Base-by-base conservation (phyloP, 2,329 filamentous ascomycete species). In the Fusarium sp. region DNA sequence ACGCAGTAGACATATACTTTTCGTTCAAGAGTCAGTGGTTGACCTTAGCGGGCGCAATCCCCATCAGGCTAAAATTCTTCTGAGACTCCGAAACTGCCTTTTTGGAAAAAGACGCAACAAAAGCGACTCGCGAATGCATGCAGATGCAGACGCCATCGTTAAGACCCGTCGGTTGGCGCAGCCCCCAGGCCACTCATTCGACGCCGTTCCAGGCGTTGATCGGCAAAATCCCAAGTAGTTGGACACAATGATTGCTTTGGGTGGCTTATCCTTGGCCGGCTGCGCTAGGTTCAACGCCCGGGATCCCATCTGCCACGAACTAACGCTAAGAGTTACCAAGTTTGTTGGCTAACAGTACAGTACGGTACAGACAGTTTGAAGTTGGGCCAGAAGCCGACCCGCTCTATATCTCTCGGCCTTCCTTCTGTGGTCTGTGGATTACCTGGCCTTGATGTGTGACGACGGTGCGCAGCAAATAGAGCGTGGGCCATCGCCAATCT, bases 171-270 rank as follows among this genome's bases (percentile, higher is more conserved):
- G 59, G 52, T 49, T 36, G 61, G 65, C 57, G 53, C 65, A 50
- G 55, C 50, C 20, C 49, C 40, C 53, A 40, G 30, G 30, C 47
- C 55, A 30, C 62, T 61, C 56, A 69, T 73, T 74, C 62, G 60
- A 36, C 34, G 34, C n/a, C 50, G 44, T 69, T 72, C 62, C 60
- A 47, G 67, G 66, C 67, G 72, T 46, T 71, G 71, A 71, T 72
- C 71, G 57, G 50, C 61, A 38, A 65, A 37, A 40, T 69, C 57
- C 63, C 61, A 69, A 64, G 54, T 41, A 65, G 49, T 54, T 65
- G 67, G 67, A 57, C 49, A 28, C 47, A 51, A 51, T 20, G 50
- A 65, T 70, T 53, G 68, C 64, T 72, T 63, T 56, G 44, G 55
- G 63, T 71, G 72, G 68, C 41, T 61, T 53, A 37, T 55, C 40